Evolutionary conservation across 352 stramenopile species (phyloP), one percentile per base, ranked within the genome.

Genomic region (Pseudoperonospora humuli): DNA sequence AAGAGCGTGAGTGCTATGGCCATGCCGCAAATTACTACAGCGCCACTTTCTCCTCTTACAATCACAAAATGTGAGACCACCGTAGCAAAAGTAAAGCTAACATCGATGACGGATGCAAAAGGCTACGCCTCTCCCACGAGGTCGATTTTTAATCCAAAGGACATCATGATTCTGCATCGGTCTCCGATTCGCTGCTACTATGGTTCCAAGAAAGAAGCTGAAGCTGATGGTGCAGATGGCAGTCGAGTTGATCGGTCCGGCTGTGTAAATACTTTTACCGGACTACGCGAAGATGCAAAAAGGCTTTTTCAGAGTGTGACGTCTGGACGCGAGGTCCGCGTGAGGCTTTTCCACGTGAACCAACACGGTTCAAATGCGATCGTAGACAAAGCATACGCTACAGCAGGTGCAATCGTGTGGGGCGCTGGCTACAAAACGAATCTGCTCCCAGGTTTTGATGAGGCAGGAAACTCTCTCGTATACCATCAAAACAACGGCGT

Each of bases 321-420:
- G n/a, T 41, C 54, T 3, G 75, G 73, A 6, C 70, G 67, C 6
- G 84, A 93, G 36, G 38, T 50, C 5, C 70, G 78, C 11, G 57
- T 94, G n/a, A 64, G 76, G 5, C 61, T 93, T 21, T 81, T 83
- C 32, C 75, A 91, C 32, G 57, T 92, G 18, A 87, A 78, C 24
- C 56, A 69, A 11, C 54, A 81, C 17, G 66, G 74, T 0, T 76
- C 61, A 7, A 65, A 84, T 28, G 61, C 57, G 5, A 51, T 92
- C 15, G 69, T 55, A 0, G 56, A 66, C 21, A 90, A 83, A 45
- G 66, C 76, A 1, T 89, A 80, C 45, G 70, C 86, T 5, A 70
- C 70, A 0, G 76, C n/a, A n/a, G n/a, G n/a, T n/a, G n/a, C n/a
- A n/a, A 92, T 94, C 45, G 59, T 94, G 1, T 94, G 81, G 81